Evolutionary conservation across 768 basidiomycete genomes (phyloP).

Genomic region (Rhizopogon salebrosus): DNA sequence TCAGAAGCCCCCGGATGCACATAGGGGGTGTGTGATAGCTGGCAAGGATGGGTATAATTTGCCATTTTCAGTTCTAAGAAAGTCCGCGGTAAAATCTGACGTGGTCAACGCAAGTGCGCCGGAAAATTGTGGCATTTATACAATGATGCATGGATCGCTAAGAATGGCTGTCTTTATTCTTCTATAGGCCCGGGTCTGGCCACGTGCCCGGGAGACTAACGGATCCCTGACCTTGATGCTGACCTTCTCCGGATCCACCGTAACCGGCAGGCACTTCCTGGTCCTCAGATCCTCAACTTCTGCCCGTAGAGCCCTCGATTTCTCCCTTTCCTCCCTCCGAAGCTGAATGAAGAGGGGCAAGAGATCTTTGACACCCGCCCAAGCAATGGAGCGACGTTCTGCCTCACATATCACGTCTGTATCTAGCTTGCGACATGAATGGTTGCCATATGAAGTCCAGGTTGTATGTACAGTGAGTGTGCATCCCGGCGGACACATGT

Average conservation of each 20-base stretch:
- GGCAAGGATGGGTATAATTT: background rate
- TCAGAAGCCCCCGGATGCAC: too few relatives aligned
- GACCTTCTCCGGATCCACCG: slow-evolving; percentile 30
- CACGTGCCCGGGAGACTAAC: too few relatives aligned
- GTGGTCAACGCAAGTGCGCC: background rate
- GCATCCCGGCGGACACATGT: slow-evolving; percentile 42
- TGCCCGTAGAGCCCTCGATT: slow-evolving; percentile 30
- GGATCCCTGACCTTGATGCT: slow-evolving; percentile 17
- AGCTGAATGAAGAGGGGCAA: slow-evolving; percentile 41
- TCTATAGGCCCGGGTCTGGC: too few relatives aligned
- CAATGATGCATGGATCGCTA: slow-evolving; percentile 25
- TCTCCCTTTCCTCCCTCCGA: slow-evolving; percentile 39
- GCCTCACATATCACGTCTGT: background rate
- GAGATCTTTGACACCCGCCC: slow-evolving; percentile 38
- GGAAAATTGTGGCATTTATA: slow-evolving; percentile 11
- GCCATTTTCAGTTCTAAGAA: too few relatives aligned
- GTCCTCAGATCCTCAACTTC: slow-evolving; percentile 49
- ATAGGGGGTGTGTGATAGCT: too few relatives aligned
- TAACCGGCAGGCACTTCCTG: slow-evolving; percentile 38
- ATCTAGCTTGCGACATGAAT: slow-evolving; percentile 9
- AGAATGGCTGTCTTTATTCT: too few relatives aligned
- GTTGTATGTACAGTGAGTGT: slow-evolving; percentile 41
- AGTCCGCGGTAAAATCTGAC: too few relatives aligned
- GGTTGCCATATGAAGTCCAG: slow-evolving; percentile 31
- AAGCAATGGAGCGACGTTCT: slow-evolving; percentile 26